A percentile compares a stretch with the other conserved stretches of the same genome.
These are phyloP conservation scores for Pestalotiopsis fici DNA, from an alignment of 2,329 filamentous ascomycete genomes.

Conservation along the genomic window DNA sequence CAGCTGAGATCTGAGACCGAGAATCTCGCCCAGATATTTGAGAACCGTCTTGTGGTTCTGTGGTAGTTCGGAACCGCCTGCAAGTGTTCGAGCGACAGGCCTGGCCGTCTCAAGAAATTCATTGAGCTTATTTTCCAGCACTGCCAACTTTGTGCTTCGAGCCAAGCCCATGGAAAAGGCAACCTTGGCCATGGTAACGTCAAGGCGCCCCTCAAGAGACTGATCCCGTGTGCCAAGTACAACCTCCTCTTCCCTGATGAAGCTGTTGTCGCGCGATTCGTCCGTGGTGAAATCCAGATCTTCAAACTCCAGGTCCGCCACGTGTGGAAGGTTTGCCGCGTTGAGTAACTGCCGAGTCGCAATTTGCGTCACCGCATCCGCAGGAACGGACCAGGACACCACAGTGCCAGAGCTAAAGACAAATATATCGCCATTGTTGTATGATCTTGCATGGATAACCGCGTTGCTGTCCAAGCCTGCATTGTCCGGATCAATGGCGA, in stretches of 20 bases:
- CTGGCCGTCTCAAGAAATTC: slow-evolving; percentile 87
- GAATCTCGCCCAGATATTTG: slow-evolving; percentile 88
- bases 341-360: slow-evolving; percentile 72
- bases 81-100: slow-evolving; percentile 74
- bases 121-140: slow-evolving; percentile 80
- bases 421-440: slow-evolving; percentile 81
- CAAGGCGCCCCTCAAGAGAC: slow-evolving; percentile 44
- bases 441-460: slow-evolving; percentile 62
- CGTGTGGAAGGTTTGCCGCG: slow-evolving; percentile 75
- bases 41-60: slow-evolving; percentile 79
- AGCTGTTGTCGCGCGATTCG: slow-evolving; percentile 68
- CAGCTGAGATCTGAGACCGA: slow-evolving; percentile 85
- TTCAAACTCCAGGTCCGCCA: slow-evolving; percentile 76
- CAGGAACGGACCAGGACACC: slow-evolving; percentile 86
- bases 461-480: slow-evolving; percentile 62
- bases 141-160: slow-evolving; percentile 88
- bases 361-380: slow-evolving; percentile 69
- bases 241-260: slow-evolving; percentile 85
- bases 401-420: slow-evolving; percentile 94
- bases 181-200: slow-evolving; percentile 83
- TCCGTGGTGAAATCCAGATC: slow-evolving; percentile 88
- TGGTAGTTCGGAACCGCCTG: slow-evolving; percentile 57
- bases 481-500: slow-evolving; percentile 61
- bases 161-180: slow-evolving; percentile 95
- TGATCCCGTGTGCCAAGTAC: slow-evolving; percentile 76